phyloP scores from a whole-genome alignment of 257 asterid genomes.

The Orobanche coerulescens region DNA sequence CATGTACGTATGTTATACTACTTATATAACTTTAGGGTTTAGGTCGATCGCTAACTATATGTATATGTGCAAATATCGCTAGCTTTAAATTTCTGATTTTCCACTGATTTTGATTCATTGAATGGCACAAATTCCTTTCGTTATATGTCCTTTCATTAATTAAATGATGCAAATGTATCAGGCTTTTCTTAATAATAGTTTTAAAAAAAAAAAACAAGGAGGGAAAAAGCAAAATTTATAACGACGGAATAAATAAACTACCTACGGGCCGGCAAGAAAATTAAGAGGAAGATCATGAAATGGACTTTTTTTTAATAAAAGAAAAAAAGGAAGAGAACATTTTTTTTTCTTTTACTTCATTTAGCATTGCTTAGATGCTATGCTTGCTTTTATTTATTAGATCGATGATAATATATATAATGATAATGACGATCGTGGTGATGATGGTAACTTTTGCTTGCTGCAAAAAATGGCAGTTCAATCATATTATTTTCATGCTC shows the following conservation, averaged over 20 bases:
- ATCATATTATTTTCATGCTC: constrained; percentile 52
- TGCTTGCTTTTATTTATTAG: constrained; percentile 22
- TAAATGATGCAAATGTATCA: neutral
- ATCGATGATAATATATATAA: too few relatives aligned
- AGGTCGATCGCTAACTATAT: too few relatives aligned
- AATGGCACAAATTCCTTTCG: neutral
- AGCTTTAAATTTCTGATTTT: neutral
- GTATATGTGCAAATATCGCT: too few relatives aligned
- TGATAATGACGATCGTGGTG: too few relatives aligned
- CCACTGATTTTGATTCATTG: neutral
- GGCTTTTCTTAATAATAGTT: neutral
- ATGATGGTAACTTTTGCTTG: constrained; percentile 32
- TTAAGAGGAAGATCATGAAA: constrained; percentile 1
- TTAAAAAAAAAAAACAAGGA: neutral
- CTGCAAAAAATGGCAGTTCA: constrained; percentile 39
- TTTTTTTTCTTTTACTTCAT: constrained; percentile 3
- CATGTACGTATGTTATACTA: too few relatives aligned
- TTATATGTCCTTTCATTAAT: too few relatives aligned
- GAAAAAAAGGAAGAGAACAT: too few relatives aligned
- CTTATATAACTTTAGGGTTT: too few relatives aligned
- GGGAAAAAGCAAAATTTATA: neutral
- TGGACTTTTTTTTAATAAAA: too few relatives aligned
- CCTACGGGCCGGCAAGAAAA: too few relatives aligned
- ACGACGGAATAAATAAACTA: constrained; percentile 16
- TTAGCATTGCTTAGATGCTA: constrained; percentile 7